Evolutionary conservation across 2,329 filamentous ascomycete genomes (phyloP), one percentile per base, ranked within the genome.

Genomic region (Chalaropsis thielavioides): DNA sequence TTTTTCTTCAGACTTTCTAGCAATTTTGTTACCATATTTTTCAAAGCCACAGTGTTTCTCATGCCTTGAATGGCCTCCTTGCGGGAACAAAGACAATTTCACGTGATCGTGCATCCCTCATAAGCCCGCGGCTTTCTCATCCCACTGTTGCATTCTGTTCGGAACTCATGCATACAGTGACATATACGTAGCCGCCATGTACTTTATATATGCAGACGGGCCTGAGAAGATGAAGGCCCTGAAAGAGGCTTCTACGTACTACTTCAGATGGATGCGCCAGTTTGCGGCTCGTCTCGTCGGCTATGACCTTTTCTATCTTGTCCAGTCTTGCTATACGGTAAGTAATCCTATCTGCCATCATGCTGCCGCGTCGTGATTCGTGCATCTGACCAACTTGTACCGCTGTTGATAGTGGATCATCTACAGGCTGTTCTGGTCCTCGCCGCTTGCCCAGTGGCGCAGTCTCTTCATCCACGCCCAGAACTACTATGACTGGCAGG

Each of bases 401-500:
- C 38, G 19, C 54, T 62, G 46, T 51, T 4, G 10, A 19, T 38
- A 67, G 66, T 67, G 66, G 66, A 19, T 67, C 8, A 31, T 59
- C 22, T 41, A 61, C 27, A 54, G 49, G 5, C 19, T 67, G n/a
- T 65, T 67, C 63, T 62, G 62, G 61, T 44, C 59, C 10, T 65
- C 66, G 22, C 66, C 66, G 22, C 61, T 66, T 19, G 15, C 56
- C n/a, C 61, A 61, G 38, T 66, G 65, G 65, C 61, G 58, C 31
- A 56, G 59, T 17, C 77, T 80, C 27, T 77, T 95, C 60, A 80
- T 79, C 63, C 81, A 83, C 66, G 88, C 90, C 19, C 79, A 83
- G 68, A 80, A 81, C 31, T 95, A 87, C 72, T 89, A 94, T 71
- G 87, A 94, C 72, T 96, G 91, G 90, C 87, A 92, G 72, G 85